Base-by-base conservation (phyloP, 176 grass and related monocot species). In the Neostapfia colusana region DNA sequence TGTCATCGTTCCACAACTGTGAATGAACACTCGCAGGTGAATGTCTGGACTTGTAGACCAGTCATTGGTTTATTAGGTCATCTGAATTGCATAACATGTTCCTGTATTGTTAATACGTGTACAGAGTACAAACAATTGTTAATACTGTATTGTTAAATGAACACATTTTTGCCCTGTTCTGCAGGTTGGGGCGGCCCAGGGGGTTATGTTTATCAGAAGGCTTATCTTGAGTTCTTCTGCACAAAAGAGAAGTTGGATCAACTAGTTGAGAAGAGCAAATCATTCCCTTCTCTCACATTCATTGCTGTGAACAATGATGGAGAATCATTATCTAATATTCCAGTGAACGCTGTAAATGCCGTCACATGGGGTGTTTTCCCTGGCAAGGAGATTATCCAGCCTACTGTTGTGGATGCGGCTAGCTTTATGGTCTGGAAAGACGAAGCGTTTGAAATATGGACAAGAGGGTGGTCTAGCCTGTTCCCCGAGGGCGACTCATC, bases 361-460 rank as follows among this genome's bases (percentile, higher is more conserved):
- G 93, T 92, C 44, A 92, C 93, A 53, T 96, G 93, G 93, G 89
- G 93, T 41, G 89, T 86, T 80, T 92, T 96, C 82, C 89, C 87
- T 26, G 93, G 75, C 41, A 92, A 90, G 69, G 89, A 96, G 79
- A 92, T 96, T 41, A 75, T 92, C 79, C 93, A 96, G 24, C 93
- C 93, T 6, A 92, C 89, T 0, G 78, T 96, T 14, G 92, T 95
- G 49, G 93, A 96, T 67, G 73, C 79, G 0, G 48, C 78, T 12
- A 96, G 93, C 79, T 96, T 96, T 71, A 78, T 87, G 86, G 84
- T 92, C 77, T 96, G 93, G 93, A 96, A 96, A 81, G 89, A 96
- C 0, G 93, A 96, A 78, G 89, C 89, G 28, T 92, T 96, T 62
- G 93, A 90, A 74, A 92, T 92, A 49, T 96, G 93, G 93, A 87